Evolutionary conservation across 2,329 filamentous ascomycete species (phyloP).

Genomic region (Neofusicoccum umdonicola): DNA sequence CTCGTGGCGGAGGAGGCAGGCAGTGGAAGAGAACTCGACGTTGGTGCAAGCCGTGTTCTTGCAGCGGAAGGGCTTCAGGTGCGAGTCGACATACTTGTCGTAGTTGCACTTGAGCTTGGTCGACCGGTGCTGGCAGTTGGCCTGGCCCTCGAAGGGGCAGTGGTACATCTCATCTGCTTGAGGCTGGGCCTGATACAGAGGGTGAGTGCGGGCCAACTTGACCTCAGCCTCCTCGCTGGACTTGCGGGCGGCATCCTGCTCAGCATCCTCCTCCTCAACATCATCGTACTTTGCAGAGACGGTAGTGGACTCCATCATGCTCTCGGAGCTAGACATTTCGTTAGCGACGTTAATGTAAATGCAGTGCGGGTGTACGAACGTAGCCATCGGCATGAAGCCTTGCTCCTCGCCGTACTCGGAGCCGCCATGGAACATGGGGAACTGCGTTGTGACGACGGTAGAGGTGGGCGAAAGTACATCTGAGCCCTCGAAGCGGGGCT

Average conservation of each 20-base stretch:
- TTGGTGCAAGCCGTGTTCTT: conserved; percentile 80
- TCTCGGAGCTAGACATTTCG: background rate
- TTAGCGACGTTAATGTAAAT: background rate
- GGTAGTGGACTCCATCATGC: conserved; percentile 5
- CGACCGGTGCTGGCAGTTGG: conserved; percentile 81
- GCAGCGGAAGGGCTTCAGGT: conserved; percentile 95
- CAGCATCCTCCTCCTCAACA: conserved; percentile 26
- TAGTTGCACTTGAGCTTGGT: conserved; percentile 99
- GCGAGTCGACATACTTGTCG: conserved; percentile 96
- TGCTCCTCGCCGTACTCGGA: conserved; percentile 15
- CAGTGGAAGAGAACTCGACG: conserved; percentile 89
- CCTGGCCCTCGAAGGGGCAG: conserved; percentile 77
- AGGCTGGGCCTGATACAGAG: conserved; percentile 66
- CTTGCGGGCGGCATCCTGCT: conserved; percentile 4
- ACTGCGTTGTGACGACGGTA: conserved; percentile 23
- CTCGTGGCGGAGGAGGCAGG: conserved; percentile 90
- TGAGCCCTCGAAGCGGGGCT: conserved; percentile 8
- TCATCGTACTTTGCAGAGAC: conserved; percentile 18
- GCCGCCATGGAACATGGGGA: conserved; percentile 12
- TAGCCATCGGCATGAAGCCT: conserved; percentile 9
- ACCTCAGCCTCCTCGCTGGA: conserved; percentile 36
- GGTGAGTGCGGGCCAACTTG: conserved; percentile 52
- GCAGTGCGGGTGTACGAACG: background rate
- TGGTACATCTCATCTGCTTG: conserved; percentile 80
- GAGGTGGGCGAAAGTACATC: conserved; percentile 33